phyloP scores from a whole-genome alignment of 73 alveolate species.

The Chromera velia region DNA sequence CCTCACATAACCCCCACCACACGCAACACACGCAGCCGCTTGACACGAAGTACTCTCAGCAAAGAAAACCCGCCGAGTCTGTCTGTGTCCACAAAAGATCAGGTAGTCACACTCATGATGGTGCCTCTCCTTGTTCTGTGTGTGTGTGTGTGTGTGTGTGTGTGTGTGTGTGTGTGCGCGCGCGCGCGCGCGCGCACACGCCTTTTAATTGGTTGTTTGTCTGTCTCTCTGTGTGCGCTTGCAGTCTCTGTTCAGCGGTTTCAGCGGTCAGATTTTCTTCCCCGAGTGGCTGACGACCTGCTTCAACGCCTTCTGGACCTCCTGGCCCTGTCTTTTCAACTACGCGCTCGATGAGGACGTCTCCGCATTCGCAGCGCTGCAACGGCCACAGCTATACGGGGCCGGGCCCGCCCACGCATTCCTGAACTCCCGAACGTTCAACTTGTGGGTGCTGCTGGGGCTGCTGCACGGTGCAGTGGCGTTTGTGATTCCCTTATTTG shows the following conservation, averaged over 20 bases:
- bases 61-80: too few relatives aligned
- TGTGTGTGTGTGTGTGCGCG: too few relatives aligned
- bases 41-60: too few relatives aligned
- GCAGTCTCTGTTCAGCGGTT: constrained; percentile 72
- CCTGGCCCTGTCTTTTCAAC: constrained; percentile 79
- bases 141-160: too few relatives aligned
- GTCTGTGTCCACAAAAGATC: too few relatives aligned
- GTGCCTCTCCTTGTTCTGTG: too few relatives aligned
- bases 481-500: constrained; percentile 51
- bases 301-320: constrained; percentile 78
- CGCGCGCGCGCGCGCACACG: too few relatives aligned
- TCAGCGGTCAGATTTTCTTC: constrained; percentile 74
- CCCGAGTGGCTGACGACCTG: constrained; percentile 85
- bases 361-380: constrained; percentile 47
- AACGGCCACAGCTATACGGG: constrained; percentile 61
- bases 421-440: constrained; percentile 63
- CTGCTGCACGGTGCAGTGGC: constrained; percentile 63
- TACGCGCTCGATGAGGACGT: constrained; percentile 70
- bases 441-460: constrained; percentile 66
- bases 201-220: too few relatives aligned
- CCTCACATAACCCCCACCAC: too few relatives aligned
- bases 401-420: constrained; percentile 72
- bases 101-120: too few relatives aligned
- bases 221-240: too few relatives aligned
- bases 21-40: too few relatives aligned